These are phyloP conservation scores for Solanum commersonii DNA, from an alignment of 257 asterid species.

Conservation along the genomic window DNA sequence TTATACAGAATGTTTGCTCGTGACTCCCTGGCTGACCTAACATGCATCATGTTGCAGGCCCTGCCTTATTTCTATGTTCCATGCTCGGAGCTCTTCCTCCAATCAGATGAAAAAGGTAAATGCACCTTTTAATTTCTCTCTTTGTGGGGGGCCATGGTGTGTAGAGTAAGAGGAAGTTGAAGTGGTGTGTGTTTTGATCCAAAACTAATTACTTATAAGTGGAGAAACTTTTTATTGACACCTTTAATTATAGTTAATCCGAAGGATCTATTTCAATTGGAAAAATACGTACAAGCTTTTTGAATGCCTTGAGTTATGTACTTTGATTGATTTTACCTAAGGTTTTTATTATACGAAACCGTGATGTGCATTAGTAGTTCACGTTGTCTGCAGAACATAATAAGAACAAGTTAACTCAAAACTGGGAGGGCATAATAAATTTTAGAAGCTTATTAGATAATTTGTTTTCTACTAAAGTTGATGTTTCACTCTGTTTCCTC, in stretches of 20 bases:
- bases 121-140: background rate
- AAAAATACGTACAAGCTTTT: background rate
- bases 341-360: background rate
- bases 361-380: background rate
- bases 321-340: background rate
- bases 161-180: background rate
- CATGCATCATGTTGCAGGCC: constrained; percentile 38
- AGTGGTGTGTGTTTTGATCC: background rate
- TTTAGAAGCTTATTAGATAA: background rate
- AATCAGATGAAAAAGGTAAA: constrained; percentile 53
- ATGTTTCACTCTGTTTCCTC: background rate
- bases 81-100: constrained; percentile 44
- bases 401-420: background rate
- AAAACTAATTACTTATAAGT: background rate
- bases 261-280: background rate
- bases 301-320: background rate
- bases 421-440: background rate
- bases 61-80: constrained; percentile 81
- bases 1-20: background rate
- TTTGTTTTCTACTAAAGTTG: background rate
- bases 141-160: background rate
- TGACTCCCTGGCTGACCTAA: background rate
- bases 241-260: background rate
- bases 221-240: background rate
- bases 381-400: background rate